phyloP scores from a whole-genome alignment of 176 grass and related monocot genomes.

The Metroxylon sagu region DNA sequence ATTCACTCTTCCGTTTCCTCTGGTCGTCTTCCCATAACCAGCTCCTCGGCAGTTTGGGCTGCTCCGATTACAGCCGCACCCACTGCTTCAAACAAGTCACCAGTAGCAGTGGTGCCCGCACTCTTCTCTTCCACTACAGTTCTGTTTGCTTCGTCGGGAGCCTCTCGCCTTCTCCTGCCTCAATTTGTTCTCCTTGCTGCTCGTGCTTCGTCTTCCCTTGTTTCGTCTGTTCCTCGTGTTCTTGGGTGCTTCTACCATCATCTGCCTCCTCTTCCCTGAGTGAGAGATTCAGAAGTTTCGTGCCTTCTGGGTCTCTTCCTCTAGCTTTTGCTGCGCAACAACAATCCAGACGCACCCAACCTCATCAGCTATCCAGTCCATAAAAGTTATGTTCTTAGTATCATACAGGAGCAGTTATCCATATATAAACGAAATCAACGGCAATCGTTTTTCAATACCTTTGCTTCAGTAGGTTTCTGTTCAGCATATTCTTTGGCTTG shows the following conservation, averaged over 20 bases:
- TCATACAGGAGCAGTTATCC: background rate
- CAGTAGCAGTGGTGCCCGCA: conserved; percentile 16
- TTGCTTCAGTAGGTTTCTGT: background rate
- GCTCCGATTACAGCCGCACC: conserved; percentile 50
- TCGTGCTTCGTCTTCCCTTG: conserved; percentile 5
- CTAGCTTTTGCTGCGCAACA: background rate
- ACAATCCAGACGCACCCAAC: background rate
- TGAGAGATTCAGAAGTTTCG: background rate
- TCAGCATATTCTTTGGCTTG: conserved; percentile 11
- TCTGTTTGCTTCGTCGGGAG: too few species aligned
- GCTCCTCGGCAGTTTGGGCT: conserved; percentile 37
- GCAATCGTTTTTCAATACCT: background rate
- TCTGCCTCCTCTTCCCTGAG: too few species aligned
- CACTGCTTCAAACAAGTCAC: conserved; percentile 47
- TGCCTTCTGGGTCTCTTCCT: background rate
- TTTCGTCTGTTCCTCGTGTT: background rate
- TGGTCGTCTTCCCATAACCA: conserved; percentile 42
- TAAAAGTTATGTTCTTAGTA: background rate
- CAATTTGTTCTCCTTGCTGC: conserved; percentile 4
- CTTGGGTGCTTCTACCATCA: background rate
- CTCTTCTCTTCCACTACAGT: too few species aligned
- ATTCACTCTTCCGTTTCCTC: background rate
- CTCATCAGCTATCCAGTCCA: background rate
- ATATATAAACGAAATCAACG: background rate
- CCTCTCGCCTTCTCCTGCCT: background rate